These are phyloP conservation scores for Lolium rigidum DNA, from an alignment of 176 grass and related monocot species.

Conservation along the genomic window DNA sequence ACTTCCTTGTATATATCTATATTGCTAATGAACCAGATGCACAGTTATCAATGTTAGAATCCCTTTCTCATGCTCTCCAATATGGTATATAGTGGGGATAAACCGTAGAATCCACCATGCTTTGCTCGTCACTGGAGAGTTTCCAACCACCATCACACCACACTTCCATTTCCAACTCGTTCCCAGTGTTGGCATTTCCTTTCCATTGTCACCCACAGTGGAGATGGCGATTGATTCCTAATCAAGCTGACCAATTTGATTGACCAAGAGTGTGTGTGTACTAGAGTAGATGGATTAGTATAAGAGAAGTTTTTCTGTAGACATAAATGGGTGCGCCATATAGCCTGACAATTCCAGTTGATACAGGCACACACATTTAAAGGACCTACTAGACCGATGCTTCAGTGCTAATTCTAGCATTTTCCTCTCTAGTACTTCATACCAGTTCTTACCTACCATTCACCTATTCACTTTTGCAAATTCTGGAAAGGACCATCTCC, in stretches of 20 bases:
- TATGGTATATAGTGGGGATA: background rate
- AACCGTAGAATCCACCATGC: background rate
- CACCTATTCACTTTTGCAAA: constrained; percentile 6
- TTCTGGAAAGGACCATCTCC: background rate
- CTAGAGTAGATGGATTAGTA: background rate
- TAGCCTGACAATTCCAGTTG: background rate
- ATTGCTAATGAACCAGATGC: background rate
- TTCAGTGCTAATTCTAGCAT: background rate
- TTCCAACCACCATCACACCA: constrained; percentile 4
- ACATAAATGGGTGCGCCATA: background rate
- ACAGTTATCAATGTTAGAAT: background rate
- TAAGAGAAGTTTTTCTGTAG: background rate
- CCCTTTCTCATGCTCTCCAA: constrained; percentile 1
- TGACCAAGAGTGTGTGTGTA: background rate
- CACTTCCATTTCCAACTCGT: background rate
- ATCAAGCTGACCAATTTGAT: background rate
- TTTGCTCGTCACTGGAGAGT: too few relatives aligned
- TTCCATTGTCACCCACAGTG: background rate
- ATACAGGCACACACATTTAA: background rate
- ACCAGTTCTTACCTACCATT: background rate
- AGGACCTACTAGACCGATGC: background rate
- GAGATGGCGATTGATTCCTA: background rate
- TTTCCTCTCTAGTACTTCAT: background rate
- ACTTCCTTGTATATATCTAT: background rate
- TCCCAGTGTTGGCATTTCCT: background rate